Conservation (phyloP, 2,329 filamentous ascomycete genomes). For the Epichloe uncinata region DNA sequence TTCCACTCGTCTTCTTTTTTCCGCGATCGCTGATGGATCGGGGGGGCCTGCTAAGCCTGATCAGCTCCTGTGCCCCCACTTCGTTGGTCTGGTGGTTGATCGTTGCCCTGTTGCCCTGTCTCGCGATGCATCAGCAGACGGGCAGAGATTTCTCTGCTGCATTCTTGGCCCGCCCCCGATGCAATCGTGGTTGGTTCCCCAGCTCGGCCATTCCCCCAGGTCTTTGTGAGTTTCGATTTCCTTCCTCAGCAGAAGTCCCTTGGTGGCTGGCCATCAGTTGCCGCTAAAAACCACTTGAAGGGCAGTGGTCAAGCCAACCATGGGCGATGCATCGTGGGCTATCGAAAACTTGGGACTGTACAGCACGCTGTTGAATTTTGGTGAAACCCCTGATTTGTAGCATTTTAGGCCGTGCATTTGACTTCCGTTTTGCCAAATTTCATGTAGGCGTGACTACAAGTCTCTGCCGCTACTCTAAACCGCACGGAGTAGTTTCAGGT, state of each 20-base stretch:
- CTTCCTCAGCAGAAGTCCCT: neutral
- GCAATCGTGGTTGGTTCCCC: neutral
- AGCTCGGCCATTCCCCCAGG: neutral
- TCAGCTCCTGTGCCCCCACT: constrained; percentile 4
- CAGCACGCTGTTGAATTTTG: too few species aligned
- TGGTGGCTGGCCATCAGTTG: neutral
- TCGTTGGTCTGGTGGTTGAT: constrained; percentile 2
- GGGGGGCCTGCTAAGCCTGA: constrained; percentile 6
- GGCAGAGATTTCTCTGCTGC: constrained; percentile 9
- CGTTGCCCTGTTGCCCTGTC: constrained; percentile 4
- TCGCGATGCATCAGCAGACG: constrained; percentile 10
- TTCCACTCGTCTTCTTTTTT: constrained; percentile 6
- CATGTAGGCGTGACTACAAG: too few species aligned
- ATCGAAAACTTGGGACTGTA: too few species aligned
- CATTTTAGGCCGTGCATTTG: too few species aligned
- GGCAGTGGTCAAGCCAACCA: neutral
- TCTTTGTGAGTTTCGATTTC: neutral
- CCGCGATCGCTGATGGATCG: constrained; percentile 2
- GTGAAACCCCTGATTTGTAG: too few species aligned
- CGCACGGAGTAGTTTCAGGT: too few species aligned
- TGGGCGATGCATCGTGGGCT: neutral
- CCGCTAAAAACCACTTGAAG: neutral
- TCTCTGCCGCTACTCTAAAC: too few species aligned
- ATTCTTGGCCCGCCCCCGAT: constrained; percentile 1
- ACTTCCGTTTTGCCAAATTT: too few species aligned